Evolutionary conservation across 208 protist species (phyloP).

Genomic region (Vickermania ingenoplastis): DNA sequence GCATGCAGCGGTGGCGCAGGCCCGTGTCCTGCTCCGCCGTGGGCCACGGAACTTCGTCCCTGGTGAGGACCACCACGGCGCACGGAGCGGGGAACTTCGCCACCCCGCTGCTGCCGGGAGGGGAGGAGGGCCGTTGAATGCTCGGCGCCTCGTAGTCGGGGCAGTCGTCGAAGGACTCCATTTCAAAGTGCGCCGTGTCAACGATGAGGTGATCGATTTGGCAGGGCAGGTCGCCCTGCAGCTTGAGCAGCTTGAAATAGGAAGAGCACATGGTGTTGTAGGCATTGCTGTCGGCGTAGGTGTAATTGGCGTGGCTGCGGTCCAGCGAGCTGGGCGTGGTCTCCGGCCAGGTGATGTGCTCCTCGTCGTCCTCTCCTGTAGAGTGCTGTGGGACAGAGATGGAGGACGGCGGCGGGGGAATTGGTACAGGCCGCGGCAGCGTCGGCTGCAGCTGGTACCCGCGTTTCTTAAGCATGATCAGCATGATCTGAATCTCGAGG

Average conservation of each 20-base stretch:
- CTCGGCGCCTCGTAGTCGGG: slow-evolving; percentile 32
- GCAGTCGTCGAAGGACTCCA: slow-evolving; percentile 58
- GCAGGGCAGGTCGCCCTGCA: slow-evolving; percentile 56
- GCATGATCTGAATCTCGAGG: slow-evolving; percentile 71
- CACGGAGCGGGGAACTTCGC: not conserved
- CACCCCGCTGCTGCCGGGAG: not conserved
- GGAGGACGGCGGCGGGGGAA: not conserved
- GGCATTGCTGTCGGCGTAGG: slow-evolving; percentile 62
- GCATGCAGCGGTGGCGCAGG: not conserved
- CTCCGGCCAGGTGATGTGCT: slow-evolving; percentile 8
- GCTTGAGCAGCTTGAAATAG: slow-evolving; percentile 65
- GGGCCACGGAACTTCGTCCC: slow-evolving; percentile 32
- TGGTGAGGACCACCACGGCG: slow-evolving; percentile 64
- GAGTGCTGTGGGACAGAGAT: not conserved
- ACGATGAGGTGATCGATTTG: slow-evolving; percentile 88
- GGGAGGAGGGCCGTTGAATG: not conserved
- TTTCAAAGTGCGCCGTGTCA: slow-evolving; percentile 25
- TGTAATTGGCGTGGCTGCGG: slow-evolving; percentile 24
- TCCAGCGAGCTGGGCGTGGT: slow-evolving; percentile 2
- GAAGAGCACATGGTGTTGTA: slow-evolving; percentile 70
- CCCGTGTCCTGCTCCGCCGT: not conserved
- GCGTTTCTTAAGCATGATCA: slow-evolving; percentile 51
- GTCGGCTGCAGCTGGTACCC: slow-evolving; percentile 65
- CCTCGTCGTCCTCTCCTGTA: slow-evolving; percentile 8
- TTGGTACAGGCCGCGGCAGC: slow-evolving; percentile 29